phyloP scores from a whole-genome alignment of 2,329 filamentous ascomycete species.

The Lachnellula suecica region DNA sequence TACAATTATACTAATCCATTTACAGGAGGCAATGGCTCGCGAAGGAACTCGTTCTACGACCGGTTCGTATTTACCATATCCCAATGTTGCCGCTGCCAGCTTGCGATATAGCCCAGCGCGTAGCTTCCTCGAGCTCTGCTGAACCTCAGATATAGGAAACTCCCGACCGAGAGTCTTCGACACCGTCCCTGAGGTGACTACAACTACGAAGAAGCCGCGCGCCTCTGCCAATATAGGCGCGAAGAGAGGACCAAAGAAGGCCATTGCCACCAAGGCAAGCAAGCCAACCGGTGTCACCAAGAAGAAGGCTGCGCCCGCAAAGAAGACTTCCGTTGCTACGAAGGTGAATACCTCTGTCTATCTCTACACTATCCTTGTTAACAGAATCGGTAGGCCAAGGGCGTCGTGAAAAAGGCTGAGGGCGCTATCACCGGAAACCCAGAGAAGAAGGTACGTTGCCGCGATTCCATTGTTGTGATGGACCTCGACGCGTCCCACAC shows the following conservation, averaged over 20 bases:
- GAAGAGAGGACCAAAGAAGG: slow-evolving; percentile 31
- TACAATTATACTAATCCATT: slow-evolving; percentile 21
- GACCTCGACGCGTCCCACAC: slow-evolving; percentile 22
- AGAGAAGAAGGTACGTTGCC: slow-evolving; percentile 36
- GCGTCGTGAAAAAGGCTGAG: slow-evolving; percentile 32
- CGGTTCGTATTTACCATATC: slow-evolving; percentile 23
- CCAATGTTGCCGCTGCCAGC: slow-evolving; percentile 11
- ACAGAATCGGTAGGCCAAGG: slow-evolving; percentile 27
- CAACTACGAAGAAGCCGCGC: slow-evolving; percentile 27
- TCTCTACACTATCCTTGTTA: slow-evolving; percentile 8
- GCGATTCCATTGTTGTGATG: slow-evolving; percentile 21
- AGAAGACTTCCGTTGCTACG: slow-evolving; percentile 30
- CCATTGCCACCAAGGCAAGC: slow-evolving; percentile 32
- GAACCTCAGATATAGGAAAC: slow-evolving; percentile 28
- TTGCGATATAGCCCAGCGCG: slow-evolving; percentile 23
- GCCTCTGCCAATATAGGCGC: slow-evolving; percentile 29
- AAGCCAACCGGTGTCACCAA: slow-evolving; percentile 33
- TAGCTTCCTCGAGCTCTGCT: slow-evolving; percentile 21
- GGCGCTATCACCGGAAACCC: slow-evolving; percentile 33
- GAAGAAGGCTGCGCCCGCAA: slow-evolving; percentile 30
- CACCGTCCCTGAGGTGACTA: slow-evolving; percentile 26
- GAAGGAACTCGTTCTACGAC: slow-evolving; percentile 31
- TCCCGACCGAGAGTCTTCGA: slow-evolving; percentile 28
- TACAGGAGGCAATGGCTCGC: slow-evolving; percentile 30
- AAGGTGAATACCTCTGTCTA: slow-evolving; percentile 24